These are phyloP conservation scores for Nothopassalora personata DNA, from an alignment of 2,329 filamentous ascomycete genomes.

Conservation along the genomic window DNA sequence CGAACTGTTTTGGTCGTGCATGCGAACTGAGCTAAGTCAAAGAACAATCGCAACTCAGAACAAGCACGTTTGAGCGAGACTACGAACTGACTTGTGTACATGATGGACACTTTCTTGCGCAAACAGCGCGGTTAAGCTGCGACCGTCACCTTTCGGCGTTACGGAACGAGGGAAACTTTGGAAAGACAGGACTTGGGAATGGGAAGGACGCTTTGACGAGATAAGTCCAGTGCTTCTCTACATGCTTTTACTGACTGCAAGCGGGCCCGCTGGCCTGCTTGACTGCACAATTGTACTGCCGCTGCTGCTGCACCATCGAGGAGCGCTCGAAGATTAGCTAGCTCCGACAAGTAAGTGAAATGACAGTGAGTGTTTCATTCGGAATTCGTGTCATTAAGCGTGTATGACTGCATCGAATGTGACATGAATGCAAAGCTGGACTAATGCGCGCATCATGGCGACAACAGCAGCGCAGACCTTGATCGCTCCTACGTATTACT, in stretches of 20 bases:
- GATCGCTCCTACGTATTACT: too few relatives aligned
- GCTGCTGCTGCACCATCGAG: background rate
- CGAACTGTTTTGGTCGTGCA: background rate
- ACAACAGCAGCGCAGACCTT: too few relatives aligned
- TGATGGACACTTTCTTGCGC: background rate
- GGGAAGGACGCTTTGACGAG: background rate
- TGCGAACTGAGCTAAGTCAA: background rate
- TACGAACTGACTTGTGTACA: background rate
- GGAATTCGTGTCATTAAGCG: background rate
- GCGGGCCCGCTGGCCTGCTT: background rate
- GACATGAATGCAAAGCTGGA: background rate
- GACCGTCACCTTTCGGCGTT: background rate
- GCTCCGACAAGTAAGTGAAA: background rate
- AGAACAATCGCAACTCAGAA: background rate
- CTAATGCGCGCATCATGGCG: too few relatives aligned
- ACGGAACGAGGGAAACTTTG: background rate
- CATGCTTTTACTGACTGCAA: background rate
- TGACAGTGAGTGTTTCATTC: conserved; percentile 3
- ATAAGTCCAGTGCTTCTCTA: conserved; percentile 2
- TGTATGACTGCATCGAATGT: background rate
- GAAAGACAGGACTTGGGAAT: background rate
- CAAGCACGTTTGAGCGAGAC: background rate
- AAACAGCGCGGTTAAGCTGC: background rate
- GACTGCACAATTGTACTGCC: background rate
- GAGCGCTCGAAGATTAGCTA: background rate